Conservation (phyloP, 2,329 filamentous ascomycete genomes). For the Penicillium sp. region DNA sequence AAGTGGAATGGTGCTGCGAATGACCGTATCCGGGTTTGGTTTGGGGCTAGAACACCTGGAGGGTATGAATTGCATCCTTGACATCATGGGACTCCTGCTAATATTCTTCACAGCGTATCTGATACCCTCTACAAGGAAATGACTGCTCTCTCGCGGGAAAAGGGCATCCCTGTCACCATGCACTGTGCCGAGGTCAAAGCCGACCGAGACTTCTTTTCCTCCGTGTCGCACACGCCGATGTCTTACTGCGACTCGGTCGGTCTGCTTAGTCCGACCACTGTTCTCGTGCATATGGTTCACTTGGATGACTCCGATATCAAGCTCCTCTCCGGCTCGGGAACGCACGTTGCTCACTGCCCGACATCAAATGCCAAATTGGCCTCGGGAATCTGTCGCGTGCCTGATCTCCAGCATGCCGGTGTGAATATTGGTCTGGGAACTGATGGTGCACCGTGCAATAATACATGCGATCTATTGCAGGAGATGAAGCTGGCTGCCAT, state of each 20-base stretch:
- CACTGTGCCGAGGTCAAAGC: conserved; percentile 34
- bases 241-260: conserved; percentile 44
- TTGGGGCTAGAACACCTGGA: conserved; percentile 53
- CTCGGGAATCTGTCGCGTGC: conserved; percentile 55
- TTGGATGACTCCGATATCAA: conserved; percentile 51
- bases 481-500: conserved; percentile 59
- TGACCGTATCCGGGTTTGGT: conserved; percentile 54
- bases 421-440: conserved; percentile 57
- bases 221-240: conserved; percentile 45
- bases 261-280: conserved; percentile 48
- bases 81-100: conserved; percentile 3
- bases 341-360: conserved; percentile 56
- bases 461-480: conserved; percentile 57
- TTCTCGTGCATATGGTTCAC: conserved; percentile 59
- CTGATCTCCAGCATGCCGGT: conserved; percentile 47
- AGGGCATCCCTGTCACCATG: conserved; percentile 49
- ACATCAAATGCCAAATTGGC: conserved; percentile 59
- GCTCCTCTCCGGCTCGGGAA: conserved; percentile 44
- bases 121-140: conserved; percentile 46
- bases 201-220: conserved; percentile 45
- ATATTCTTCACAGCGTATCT: conserved; percentile 29
- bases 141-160: conserved; percentile 44
- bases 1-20: conserved; percentile 42
- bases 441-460: conserved; percentile 59
- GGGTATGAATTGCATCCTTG: conserved; percentile 34